phyloP scores from a whole-genome alignment of 202 grass and related monocot species.

The Panicum hallii region DNA sequence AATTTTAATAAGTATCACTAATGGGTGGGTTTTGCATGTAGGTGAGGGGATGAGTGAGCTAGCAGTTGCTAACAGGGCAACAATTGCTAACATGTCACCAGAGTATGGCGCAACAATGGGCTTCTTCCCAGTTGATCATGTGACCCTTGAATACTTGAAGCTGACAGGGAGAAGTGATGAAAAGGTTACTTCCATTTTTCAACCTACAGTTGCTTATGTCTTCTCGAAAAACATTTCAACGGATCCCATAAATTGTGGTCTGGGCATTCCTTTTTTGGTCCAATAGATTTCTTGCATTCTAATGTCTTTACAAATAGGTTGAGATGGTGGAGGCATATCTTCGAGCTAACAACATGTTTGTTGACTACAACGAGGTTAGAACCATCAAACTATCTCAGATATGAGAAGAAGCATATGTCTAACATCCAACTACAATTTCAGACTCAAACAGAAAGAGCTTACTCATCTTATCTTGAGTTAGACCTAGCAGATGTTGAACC shows the following conservation, averaged over 20 bases:
- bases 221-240: background rate
- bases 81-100: slow-evolving; percentile 95
- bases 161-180: slow-evolving; percentile 92
- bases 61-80: slow-evolving; percentile 84
- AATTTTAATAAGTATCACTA: background rate
- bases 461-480: slow-evolving; percentile 86
- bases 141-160: slow-evolving; percentile 82
- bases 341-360: slow-evolving; percentile 93
- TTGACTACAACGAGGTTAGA: slow-evolving; percentile 80
- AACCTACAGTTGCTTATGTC: background rate
- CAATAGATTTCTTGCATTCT: background rate
- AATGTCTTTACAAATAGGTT: slow-evolving; percentile 52
- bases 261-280: background rate
- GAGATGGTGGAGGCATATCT: slow-evolving; percentile 88
- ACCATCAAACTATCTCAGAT: background rate
- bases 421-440: slow-evolving; percentile 43
- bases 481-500: slow-evolving; percentile 77
- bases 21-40: background rate
- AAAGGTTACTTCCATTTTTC: slow-evolving; percentile 33
- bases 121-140: slow-evolving; percentile 95
- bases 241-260: background rate
- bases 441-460: slow-evolving; percentile 69
- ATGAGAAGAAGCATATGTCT: slow-evolving; percentile 1
- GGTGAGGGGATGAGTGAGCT: slow-evolving; percentile 81
- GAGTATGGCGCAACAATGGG: slow-evolving; percentile 97